phyloP scores from a whole-genome alignment of 306 rosid species.

The Parietaria judaica region DNA sequence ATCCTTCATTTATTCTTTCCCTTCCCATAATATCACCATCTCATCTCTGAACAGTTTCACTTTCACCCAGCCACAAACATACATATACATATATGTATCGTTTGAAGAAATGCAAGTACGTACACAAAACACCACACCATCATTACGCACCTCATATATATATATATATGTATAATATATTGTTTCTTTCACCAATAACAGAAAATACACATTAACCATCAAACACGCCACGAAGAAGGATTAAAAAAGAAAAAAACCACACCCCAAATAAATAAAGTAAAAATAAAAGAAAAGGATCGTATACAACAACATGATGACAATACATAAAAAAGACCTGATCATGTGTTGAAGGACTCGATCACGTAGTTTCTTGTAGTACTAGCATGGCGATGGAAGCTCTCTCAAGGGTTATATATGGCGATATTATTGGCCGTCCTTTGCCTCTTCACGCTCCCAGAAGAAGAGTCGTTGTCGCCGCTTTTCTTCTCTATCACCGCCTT shows the following conservation, averaged over 20 bases:
- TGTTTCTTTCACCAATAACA: slow-evolving; percentile 15
- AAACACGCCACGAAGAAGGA: slow-evolving; percentile 23
- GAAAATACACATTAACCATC: slow-evolving; percentile 29
- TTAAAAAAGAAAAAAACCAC: background rate
- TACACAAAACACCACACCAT: slow-evolving; percentile 28
- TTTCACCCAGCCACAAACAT: slow-evolving; percentile 2
- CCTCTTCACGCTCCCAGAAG: slow-evolving; percentile 69
- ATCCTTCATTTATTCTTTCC: slow-evolving; percentile 28
- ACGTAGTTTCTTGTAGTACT: background rate
- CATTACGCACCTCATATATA: slow-evolving; percentile 18
- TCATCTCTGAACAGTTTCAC: background rate
- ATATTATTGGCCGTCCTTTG: slow-evolving; percentile 63
- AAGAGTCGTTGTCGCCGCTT: slow-evolving; percentile 36
- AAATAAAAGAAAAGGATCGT: background rate
- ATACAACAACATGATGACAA: slow-evolving; percentile 10
- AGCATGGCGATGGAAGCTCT: background rate
- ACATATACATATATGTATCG: background rate
- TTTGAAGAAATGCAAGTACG: slow-evolving; percentile 25
- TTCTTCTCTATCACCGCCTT: slow-evolving; percentile 77
- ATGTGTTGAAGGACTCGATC: background rate
- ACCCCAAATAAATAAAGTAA: background rate
- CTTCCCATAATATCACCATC: slow-evolving; percentile 7
- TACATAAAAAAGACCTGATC: slow-evolving; percentile 34
- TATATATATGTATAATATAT: slow-evolving; percentile 9
- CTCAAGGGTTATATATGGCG: slow-evolving; percentile 39